Evolutionary conservation across 2,329 filamentous ascomycete genomes (phyloP), one percentile per base, ranked within the genome.

Genomic region (Colletotrichum godetiae): DNA sequence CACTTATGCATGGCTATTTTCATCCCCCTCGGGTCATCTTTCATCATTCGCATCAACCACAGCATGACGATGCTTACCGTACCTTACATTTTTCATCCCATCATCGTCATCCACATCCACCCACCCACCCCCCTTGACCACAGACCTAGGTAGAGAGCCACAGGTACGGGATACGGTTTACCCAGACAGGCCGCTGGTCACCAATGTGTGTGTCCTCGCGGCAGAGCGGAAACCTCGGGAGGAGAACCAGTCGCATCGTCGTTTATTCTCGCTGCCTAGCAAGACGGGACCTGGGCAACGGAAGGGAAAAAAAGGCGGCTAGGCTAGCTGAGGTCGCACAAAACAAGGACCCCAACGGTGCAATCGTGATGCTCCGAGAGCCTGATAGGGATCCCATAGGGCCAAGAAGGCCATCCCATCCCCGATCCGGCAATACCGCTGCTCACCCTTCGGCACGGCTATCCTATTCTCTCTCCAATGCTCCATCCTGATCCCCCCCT

Each of bases 1-100:
- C 19, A 24, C 67, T 55, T 27, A 70, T 66, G 61, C 63, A 61
- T 49, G 49, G 64, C 49, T 68, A 68, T 72, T 72, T 63, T 58
- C 52, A 58, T 61, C 37, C 11, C 35, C 35, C 35, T 59, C 37
- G 58, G 58, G 65, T 55, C 59, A 64, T 60, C 49, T 27, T 63
- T 29, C 37, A 19, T 10, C 7, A n/a, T n/a, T n/a, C 42, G 10
- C 42, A 15, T n/a, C 42, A 11, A 49, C 42, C 42, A 49, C 42
- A 49, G 42, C 42, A 49, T 19, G 2, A n/a, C n/a, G 15, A 49
- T 49, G 42, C 42, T 49, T 49, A 49, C 19, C 42, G 15, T 49
- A n/a, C 42, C 42, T 49, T 11, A 49, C 42, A 49, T 42, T 6
- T 6, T 49, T 49, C 42, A 19, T 49, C 42, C 42, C 42, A 49